phyloP scores from a whole-genome alignment of 108 stramenopile genomes.

The Nitzschia putrida region DNA sequence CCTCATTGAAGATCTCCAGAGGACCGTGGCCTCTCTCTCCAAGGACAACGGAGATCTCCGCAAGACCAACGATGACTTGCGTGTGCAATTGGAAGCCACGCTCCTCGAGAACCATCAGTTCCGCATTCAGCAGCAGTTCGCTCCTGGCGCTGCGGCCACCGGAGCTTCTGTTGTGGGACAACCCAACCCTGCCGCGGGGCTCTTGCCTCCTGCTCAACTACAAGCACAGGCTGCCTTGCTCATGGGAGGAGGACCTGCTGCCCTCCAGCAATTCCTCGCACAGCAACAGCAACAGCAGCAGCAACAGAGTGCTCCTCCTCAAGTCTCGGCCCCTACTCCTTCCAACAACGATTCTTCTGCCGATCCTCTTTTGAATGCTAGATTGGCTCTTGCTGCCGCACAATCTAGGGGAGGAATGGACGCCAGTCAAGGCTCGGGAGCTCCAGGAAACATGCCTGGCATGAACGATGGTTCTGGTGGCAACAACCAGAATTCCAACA shows the following conservation, averaged over 20 bases:
- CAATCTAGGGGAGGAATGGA: neutral
- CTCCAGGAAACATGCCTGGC: neutral
- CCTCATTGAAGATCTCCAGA: conserved; percentile 55
- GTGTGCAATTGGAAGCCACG: conserved; percentile 39
- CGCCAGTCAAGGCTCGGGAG: conserved; percentile 1
- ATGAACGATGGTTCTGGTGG: neutral
- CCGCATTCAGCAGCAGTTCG: conserved; percentile 26
- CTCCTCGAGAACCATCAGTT: conserved; percentile 42
- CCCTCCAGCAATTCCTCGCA: conserved; percentile 8
- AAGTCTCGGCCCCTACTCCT: neutral
- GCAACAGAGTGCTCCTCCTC: neutral
- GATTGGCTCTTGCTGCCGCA: conserved; percentile 15
- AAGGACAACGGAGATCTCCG: conserved; percentile 49
- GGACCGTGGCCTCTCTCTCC: conserved; percentile 39
- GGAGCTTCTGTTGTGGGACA: too few species aligned
- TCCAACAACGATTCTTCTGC: neutral
- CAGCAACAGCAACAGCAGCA: too few species aligned
- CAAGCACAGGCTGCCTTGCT: conserved; percentile 19
- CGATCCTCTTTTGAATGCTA: conserved; percentile 14
- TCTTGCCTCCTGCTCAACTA: conserved; percentile 2
- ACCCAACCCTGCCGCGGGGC: neutral
- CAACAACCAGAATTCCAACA: neutral
- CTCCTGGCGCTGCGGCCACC: neutral
- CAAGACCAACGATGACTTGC: conserved; percentile 43
- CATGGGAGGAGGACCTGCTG: conserved; percentile 11